Percentiles rank a stretch among this genome's conserved stretches.
phyloP scores from a whole-genome alignment of 768 basidiomycete genomes.

The Collybiopsis luxurians region DNA sequence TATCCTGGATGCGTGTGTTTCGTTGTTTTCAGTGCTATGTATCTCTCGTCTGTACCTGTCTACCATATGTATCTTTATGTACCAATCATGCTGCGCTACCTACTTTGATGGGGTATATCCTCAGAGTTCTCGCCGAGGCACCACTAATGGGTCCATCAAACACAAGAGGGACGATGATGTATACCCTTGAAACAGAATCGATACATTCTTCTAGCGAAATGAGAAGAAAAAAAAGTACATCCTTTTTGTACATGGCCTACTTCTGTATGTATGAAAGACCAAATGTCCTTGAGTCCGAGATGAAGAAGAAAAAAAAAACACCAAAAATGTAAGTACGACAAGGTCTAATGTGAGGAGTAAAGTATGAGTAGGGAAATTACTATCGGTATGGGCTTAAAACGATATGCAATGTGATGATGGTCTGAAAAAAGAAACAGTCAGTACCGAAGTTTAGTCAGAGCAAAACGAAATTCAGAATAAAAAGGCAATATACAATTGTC shows the following conservation, averaged over 20 bases:
- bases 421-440: neutral
- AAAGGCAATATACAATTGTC: slow-evolving; percentile 59
- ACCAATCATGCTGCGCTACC: too few relatives aligned
- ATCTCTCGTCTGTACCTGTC: neutral
- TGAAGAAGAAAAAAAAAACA: neutral
- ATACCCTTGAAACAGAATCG: too few relatives aligned
- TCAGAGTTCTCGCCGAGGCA: too few relatives aligned
- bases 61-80: neutral
- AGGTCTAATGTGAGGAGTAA: neutral
- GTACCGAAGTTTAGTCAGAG: too few relatives aligned
- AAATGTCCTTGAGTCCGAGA: neutral
- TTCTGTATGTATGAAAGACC: neutral
- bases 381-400: too few relatives aligned
- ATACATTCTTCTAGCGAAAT: too few relatives aligned
- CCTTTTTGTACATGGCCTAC: too few relatives aligned
- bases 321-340: neutral
- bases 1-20: neutral
- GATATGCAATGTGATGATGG: neutral
- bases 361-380: neutral
- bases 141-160: too few relatives aligned
- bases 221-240: too few relatives aligned
- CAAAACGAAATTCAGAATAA: slow-evolving; percentile 29
- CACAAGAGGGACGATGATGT: too few relatives aligned
- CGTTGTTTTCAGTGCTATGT: neutral
- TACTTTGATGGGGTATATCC: too few relatives aligned